Conservation (phyloP, 1,284 basidiomycete genomes). For the Melampsora occidentalis region DNA sequence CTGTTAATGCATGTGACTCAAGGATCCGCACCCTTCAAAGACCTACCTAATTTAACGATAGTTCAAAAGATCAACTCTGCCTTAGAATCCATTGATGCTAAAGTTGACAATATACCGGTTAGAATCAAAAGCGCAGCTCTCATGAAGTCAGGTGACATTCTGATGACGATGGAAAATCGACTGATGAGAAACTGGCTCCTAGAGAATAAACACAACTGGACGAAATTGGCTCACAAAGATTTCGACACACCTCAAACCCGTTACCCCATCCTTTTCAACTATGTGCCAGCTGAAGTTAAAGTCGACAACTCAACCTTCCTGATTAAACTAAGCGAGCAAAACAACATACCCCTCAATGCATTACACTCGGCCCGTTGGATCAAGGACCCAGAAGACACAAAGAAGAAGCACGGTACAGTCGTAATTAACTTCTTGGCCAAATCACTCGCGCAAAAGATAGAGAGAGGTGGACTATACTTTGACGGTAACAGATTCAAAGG, state of each 20-base stretch:
- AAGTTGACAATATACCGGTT: no score
- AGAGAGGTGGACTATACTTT: background rate
- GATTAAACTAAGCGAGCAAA: background rate
- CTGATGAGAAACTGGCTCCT: no score
- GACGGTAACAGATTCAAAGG: no score
- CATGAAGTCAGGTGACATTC: no score
- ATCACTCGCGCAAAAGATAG: slow-evolving; percentile 3
- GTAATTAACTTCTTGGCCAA: slow-evolving; percentile 2
- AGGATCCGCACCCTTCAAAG: no score
- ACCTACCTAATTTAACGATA: no score
- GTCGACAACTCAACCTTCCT: background rate
- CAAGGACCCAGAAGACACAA: background rate
- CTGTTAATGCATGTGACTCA: no score
- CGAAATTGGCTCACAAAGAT: background rate
- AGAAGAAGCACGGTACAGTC: no score
- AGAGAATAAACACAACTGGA: slow-evolving; percentile 14
- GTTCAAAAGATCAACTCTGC: no score
- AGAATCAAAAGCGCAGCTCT: no score
- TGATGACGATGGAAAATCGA: no score
- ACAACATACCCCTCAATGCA: background rate
- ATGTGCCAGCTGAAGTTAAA: background rate
- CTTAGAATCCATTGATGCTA: no score
- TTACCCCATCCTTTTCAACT: slow-evolving; percentile 4
- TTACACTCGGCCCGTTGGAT: slow-evolving; percentile 4
- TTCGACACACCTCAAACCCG: background rate